Evolutionary conservation across 1,139 yeast species (phyloP), one percentile per base, ranked within the genome.

Genomic region (Pneumocystis sp.): DNA sequence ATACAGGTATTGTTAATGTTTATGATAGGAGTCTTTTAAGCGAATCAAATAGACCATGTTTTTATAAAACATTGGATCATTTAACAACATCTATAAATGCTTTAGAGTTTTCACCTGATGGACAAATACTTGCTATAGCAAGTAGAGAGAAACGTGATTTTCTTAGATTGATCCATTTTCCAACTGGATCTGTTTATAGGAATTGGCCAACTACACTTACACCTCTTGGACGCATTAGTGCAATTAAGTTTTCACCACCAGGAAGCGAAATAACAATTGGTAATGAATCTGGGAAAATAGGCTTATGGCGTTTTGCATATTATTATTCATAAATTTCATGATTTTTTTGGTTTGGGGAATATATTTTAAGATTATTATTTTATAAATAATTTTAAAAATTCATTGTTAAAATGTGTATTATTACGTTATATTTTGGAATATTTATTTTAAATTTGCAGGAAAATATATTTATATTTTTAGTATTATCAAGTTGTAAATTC

Each of bases 131-230:
- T 68, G 87, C 89, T 70, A 82, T 91, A 71, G 95, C 96, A 0
- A 87, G 96, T 7, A 81, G 95, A 71, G 93, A 87, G 5, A 85
- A 86, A 77, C 84, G 87, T 72, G 97, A 95, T 75, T 89, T 96
- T 0, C 78, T 95, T 69, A 82, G 91, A 72, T 75, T 95, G 70
- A 93, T 90, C 17, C 98, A 95, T 73, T 76, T 93, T 67, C 96
- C 97, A 15, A 81, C 90, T 12, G 90, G 93, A 68, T 83, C 89
- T 15, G 96, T 89, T 2, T 95, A 85, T 76, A 81, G 85, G 66
- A 95, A 95, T 78, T 95, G 98, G 98, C 99, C 99, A 29, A 93
- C 97, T 1, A 85, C 93, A 66, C 93, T 90, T 8, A 91, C 99
- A 0, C 98, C 98, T 3, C 81, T 95, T 70, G 99, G 98, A 35